Evolutionary conservation across 2,329 filamentous ascomycete species (phyloP).

Genomic region (Clarireedia homoeocarpa): DNA sequence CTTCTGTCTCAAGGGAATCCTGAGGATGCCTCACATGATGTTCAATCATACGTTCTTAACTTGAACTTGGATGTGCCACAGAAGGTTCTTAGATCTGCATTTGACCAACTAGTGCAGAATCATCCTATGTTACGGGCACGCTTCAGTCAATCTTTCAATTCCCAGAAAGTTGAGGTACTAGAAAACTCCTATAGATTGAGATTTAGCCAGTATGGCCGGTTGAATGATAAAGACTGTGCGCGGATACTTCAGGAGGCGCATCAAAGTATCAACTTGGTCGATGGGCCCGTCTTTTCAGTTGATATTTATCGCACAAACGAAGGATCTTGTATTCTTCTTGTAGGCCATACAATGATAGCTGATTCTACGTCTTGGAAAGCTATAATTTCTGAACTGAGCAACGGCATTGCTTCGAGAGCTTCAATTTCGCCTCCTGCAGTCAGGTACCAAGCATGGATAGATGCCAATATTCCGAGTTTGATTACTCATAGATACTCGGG

Average conservation of each 20-base stretch:
- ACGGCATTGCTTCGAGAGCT: slow-evolving; percentile 3
- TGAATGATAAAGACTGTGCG: not conserved
- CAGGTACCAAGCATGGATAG: slow-evolving; percentile 32
- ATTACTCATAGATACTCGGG: not conserved
- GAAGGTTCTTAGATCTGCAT: not conserved
- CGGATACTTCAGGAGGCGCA: slow-evolving; percentile 16
- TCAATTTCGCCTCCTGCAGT: slow-evolving; percentile 18
- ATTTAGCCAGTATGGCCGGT: not conserved
- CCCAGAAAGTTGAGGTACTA: not conserved
- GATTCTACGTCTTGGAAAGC: slow-evolving; percentile 28
- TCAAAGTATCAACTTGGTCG: slow-evolving; percentile 24
- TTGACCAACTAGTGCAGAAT: not conserved
- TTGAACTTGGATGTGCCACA: not conserved
- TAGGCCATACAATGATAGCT: slow-evolving; percentile 24
- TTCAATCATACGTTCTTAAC: not conserved
- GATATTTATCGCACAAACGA: slow-evolving; percentile 17
- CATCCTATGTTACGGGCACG: not conserved
- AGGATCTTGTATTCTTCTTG: slow-evolving; percentile 30
- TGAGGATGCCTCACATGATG: not conserved
- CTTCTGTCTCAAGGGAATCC: not conserved
- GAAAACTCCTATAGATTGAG: not conserved
- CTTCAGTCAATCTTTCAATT: not conserved
- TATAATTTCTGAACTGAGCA: slow-evolving; percentile 10
- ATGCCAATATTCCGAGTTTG: slow-evolving; percentile 22
- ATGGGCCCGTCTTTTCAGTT: slow-evolving; percentile 17